Base-by-base conservation (phyloP, 495 filamentous ascomycete species). In the Thozetella sp. region DNA sequence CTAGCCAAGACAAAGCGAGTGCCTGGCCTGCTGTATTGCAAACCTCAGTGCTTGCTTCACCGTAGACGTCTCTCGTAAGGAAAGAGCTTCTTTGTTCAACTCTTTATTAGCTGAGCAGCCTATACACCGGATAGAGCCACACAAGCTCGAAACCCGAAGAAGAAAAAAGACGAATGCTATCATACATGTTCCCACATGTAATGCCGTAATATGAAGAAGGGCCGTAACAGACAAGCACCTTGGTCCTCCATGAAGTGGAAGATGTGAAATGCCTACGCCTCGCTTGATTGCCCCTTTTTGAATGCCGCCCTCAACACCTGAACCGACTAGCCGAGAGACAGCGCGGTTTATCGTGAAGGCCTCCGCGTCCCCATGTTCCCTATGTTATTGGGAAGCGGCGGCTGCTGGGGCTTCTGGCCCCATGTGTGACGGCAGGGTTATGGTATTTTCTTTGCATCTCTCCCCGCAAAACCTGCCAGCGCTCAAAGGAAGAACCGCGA, bases 401-500 rank as follows among this genome's bases (percentile, higher is more conserved):
- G 6, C 15, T 37, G 30, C 30, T 15, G 30, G 6, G 6, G 6
- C 15, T 15, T 37, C 30, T 37, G 30, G 24, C 43, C 51, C 26
- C 19, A 22, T 59, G 6, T 20, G 22, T 19, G 13, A 12, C 30
- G 22, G 19, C 17, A 17, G 2, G 17, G 1, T 25, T 22, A 15
- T 54, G 22, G 25, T 58, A 50, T 51, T 43, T 25, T 23, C 43
- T 26, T 48, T 24, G 37, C 54, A 22, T 57, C 34, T 51, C 20
- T 15, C 22, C 58, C 45, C 4, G 51, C 6, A 53, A 10, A n/a
- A 6, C 23, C 52, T n/a, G 6, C 50, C 51, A 53, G 26, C 25
- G n/a, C 56, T 63, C 55, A 74, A 59, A 90, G 82, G 71, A 97
- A 90, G 65, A 99, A 78, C 59, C 90, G 85, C 27, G 80, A 79